Evolutionary conservation across 768 basidiomycete species (phyloP).

Genomic region (Tylopilus subfusipes): DNA sequence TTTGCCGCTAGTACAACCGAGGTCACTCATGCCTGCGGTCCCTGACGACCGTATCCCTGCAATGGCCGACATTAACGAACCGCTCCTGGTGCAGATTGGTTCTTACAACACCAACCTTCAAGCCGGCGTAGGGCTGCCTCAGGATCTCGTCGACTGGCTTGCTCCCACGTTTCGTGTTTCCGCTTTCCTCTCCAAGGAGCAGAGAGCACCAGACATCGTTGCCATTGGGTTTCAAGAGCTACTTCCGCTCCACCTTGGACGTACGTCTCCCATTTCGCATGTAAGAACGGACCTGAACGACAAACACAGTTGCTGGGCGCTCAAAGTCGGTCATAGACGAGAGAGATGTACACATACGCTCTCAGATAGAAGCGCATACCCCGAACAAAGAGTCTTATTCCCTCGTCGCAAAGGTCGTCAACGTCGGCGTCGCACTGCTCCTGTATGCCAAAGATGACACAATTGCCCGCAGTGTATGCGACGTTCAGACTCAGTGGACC

Average conservation of each 20-base stretch:
- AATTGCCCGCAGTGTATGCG: slow-evolving; percentile 53
- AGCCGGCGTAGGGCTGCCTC: slow-evolving; percentile 65
- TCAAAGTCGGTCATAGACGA: slow-evolving; percentile 67
- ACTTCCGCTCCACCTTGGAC: slow-evolving; percentile 81
- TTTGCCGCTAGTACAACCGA: background rate
- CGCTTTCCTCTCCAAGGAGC: slow-evolving; percentile 58
- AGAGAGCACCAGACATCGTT: slow-evolving; percentile 76
- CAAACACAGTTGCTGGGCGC: slow-evolving; percentile 65
- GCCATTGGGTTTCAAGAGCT: slow-evolving; percentile 95
- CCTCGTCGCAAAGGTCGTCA: slow-evolving; percentile 73
- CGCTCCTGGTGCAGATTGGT: slow-evolving; percentile 71
- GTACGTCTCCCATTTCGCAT: slow-evolving; percentile 44
- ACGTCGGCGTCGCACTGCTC: slow-evolving; percentile 84
- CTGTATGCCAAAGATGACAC: slow-evolving; percentile 79
- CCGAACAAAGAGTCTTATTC: slow-evolving; percentile 72
- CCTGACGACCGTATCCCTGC: background rate
- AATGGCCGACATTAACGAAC: slow-evolving; percentile 22
- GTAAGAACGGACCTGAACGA: background rate
- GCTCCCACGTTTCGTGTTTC: slow-evolving; percentile 77
- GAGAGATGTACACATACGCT: slow-evolving; percentile 67
- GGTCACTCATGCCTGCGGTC: background rate
- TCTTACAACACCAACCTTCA: slow-evolving; percentile 93
- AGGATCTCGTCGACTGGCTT: slow-evolving; percentile 92
- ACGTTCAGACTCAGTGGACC: slow-evolving; percentile 74
- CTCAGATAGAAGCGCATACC: slow-evolving; percentile 68